Conservation (phyloP, 176 grass and related monocot species). For the Oryza brachyantha region DNA sequence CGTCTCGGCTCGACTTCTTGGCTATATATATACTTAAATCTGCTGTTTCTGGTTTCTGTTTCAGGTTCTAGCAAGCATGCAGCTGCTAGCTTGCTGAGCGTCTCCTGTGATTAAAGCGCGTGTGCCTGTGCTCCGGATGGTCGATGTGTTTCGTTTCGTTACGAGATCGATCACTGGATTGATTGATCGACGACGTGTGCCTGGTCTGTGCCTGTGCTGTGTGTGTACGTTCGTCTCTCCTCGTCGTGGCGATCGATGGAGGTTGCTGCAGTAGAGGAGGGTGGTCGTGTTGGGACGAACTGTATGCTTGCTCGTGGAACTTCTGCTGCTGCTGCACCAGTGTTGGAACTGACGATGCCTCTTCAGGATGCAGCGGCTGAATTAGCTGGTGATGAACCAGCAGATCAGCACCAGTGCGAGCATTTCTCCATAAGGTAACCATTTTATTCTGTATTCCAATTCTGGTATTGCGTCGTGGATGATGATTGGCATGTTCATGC, state of each 20-base stretch:
- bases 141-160: background rate
- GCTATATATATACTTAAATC: background rate
- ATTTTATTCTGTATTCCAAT: background rate
- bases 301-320: constrained; percentile 20
- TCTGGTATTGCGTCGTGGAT: background rate
- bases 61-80: background rate
- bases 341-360: constrained; percentile 3
- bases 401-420: constrained; percentile 37
- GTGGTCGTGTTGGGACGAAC: constrained; percentile 17
- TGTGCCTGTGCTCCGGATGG: background rate
- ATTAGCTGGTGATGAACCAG: constrained; percentile 2
- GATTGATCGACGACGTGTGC: background rate
- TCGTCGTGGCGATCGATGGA: constrained; percentile 28
- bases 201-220: background rate
- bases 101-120: background rate
- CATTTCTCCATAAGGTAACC: constrained; percentile 87
- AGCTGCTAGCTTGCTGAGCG: background rate
- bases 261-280: constrained; percentile 30
- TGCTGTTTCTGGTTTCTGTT: background rate
- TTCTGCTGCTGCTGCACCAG: constrained; percentile 14
- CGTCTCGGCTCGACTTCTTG: background rate
- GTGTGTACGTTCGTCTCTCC: background rate
- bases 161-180: background rate
- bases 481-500: constrained; percentile 10
- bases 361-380: constrained; percentile 12